Conservation (phyloP, 75 land plant species). For the Sequoia sempervirens region DNA sequence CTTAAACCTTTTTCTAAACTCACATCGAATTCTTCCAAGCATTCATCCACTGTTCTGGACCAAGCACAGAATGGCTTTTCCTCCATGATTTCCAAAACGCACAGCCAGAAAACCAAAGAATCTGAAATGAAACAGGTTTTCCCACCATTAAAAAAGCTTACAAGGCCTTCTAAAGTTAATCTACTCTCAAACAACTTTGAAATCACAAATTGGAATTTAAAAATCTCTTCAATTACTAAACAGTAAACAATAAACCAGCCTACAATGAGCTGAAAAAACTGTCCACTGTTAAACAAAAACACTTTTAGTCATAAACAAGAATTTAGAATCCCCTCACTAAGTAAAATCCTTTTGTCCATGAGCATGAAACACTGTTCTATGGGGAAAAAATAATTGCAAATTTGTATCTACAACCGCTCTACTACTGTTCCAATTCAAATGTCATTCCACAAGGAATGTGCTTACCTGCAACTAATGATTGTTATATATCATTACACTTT, state of each 20-base stretch:
- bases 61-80: slow-evolving; percentile 60
- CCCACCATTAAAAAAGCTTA: background rate
- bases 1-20: slow-evolving; percentile 46
- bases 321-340: background rate
- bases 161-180: background rate
- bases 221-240: background rate
- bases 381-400: background rate
- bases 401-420: background rate
- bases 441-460: background rate
- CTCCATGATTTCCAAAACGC: slow-evolving; percentile 21
- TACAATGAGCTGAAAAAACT: background rate
- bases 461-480: background rate
- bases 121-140: background rate
- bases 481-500: background rate
- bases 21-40: slow-evolving; percentile 53
- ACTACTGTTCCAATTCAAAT: too few relatives aligned
- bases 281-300: background rate
- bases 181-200: background rate
- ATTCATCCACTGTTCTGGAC: slow-evolving; percentile 63
- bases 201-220: background rate
- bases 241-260: background rate
- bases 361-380: background rate
- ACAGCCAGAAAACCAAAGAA: background rate
- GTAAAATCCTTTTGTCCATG: background rate
- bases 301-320: background rate